A percentile compares a stretch with the other conserved stretches of the same genome.
Conservation (phyloP, 2,329 filamentous ascomycete species). For the Scedosporium boydii region DNA sequence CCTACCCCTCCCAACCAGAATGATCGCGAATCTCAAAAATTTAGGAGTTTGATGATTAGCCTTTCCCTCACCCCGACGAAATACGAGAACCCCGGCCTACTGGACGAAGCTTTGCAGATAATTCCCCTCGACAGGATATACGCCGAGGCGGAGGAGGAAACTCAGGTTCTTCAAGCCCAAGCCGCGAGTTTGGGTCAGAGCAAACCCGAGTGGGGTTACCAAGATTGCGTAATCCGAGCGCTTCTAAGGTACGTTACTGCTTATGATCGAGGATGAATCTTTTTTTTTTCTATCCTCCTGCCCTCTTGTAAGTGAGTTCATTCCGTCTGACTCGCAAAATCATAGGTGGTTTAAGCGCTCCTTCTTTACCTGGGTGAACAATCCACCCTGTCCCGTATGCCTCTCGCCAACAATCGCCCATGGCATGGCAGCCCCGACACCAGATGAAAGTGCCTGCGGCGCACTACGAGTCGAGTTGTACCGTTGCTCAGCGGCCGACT, state of each 20-base stretch:
- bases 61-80: slow-evolving; percentile 82
- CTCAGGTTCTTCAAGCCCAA: slow-evolving; percentile 76
- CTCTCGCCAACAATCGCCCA: slow-evolving; percentile 71
- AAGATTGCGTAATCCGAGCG: slow-evolving; percentile 89
- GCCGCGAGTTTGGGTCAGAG: slow-evolving; percentile 79
- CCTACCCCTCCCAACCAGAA: slow-evolving; percentile 61
- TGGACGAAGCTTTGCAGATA: slow-evolving; percentile 81
- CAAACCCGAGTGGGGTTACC: slow-evolving; percentile 88
- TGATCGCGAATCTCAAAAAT: slow-evolving; percentile 62
- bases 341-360: slow-evolving; percentile 78
- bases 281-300: background rate
- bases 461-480: slow-evolving; percentile 86
- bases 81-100: slow-evolving; percentile 89
- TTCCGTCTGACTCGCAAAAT: too few species aligned
- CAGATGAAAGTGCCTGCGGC: slow-evolving; percentile 82
- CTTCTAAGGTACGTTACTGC: slow-evolving; percentile 60
- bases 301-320: too few species aligned
- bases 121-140: slow-evolving; percentile 90
- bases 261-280: slow-evolving; percentile 11
- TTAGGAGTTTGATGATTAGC: slow-evolving; percentile 73
- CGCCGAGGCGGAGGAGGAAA: slow-evolving; percentile 86
- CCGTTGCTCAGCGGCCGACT: slow-evolving; percentile 67
- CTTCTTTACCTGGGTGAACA: slow-evolving; percentile 96
- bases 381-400: slow-evolving; percentile 77
- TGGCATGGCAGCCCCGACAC: slow-evolving; percentile 75